phyloP scores from a whole-genome alignment of 768 basidiomycete species.

The Suillus alpinus region DNA sequence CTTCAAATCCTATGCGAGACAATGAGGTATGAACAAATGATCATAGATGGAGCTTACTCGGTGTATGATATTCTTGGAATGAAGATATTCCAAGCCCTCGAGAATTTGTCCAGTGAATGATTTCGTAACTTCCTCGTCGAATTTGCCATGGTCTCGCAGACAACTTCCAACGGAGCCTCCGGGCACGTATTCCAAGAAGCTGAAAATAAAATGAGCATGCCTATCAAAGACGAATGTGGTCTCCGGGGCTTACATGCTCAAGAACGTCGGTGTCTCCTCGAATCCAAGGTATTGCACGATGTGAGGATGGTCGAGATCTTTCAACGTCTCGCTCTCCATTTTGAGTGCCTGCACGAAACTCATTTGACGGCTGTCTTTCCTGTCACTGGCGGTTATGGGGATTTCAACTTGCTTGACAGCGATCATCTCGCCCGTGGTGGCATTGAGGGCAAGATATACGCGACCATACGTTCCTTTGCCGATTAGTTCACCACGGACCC shows the following conservation, averaged over 20 bases:
- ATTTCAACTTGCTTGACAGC: constrained; percentile 99
- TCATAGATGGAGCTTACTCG: constrained; percentile 48
- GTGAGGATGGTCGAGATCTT: constrained; percentile 94
- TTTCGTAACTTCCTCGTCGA: constrained; percentile 88
- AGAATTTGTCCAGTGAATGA: constrained; percentile 93
- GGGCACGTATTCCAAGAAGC: constrained; percentile 98
- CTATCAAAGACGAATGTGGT: background rate
- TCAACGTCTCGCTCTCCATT: constrained; percentile 92
- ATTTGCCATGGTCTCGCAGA: constrained; percentile 88
- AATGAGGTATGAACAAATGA: constrained; percentile 6
- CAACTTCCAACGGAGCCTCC: constrained; percentile 94
- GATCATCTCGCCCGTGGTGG: constrained; percentile 97
- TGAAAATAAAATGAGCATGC: constrained; percentile 30
- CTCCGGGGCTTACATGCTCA: constrained; percentile 77
- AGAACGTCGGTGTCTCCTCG: constrained; percentile 81
- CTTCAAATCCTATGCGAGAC: constrained; percentile 74
- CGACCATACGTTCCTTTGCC: constrained; percentile 96
- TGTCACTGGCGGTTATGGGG: constrained; percentile 88
- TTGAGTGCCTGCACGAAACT: constrained; percentile 90
- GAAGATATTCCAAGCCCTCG: constrained; percentile 88
- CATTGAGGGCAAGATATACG: constrained; percentile 94
- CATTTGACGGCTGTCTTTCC: constrained; percentile 80
- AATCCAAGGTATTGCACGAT: constrained; percentile 97
- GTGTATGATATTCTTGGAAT: constrained; percentile 88
- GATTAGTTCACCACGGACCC: constrained; percentile 97